Conservation (phyloP, 2,329 filamentous ascomycete genomes). For the Verticillium klebahnii region DNA sequence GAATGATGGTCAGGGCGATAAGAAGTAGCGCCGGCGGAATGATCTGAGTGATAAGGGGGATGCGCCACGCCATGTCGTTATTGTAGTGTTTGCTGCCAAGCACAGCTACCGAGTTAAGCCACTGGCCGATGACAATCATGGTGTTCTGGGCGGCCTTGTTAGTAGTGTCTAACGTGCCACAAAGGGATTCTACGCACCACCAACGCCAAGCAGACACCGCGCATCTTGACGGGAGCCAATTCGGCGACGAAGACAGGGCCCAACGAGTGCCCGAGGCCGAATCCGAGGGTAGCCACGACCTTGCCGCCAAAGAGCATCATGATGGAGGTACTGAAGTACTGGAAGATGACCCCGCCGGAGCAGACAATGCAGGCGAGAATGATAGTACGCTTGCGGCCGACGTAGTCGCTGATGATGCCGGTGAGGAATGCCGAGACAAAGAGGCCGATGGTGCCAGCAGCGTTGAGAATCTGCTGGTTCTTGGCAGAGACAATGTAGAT, state of each 20-base stretch:
- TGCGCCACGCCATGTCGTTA: slow-evolving; percentile 21
- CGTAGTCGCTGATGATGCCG: slow-evolving; percentile 19
- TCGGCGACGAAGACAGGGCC: slow-evolving; percentile 26
- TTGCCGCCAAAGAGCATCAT: slow-evolving; percentile 23
- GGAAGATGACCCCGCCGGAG: slow-evolving; percentile 18
- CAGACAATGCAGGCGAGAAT: slow-evolving; percentile 17
- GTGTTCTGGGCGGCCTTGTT: slow-evolving; percentile 16
- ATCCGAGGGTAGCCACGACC: slow-evolving; percentile 21
- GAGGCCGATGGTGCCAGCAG: slow-evolving; percentile 21
- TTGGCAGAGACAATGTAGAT: slow-evolving; percentile 16
- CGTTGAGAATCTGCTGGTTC: slow-evolving; percentile 24
- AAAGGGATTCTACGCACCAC: slow-evolving; percentile 13
- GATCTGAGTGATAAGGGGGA: slow-evolving; percentile 24
- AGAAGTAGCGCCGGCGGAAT: slow-evolving; percentile 19
- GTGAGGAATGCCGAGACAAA: slow-evolving; percentile 23
- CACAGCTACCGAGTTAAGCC: slow-evolving; percentile 20
- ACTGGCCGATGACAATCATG: slow-evolving; percentile 25
- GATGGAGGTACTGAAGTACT: slow-evolving; percentile 18
- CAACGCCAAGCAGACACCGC: slow-evolving; percentile 22
- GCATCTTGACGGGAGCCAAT: slow-evolving; percentile 23
- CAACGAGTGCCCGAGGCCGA: slow-evolving; percentile 24
- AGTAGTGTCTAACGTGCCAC: background rate
- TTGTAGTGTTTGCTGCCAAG: slow-evolving; percentile 14
- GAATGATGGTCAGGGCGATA: slow-evolving; percentile 15
- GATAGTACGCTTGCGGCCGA: slow-evolving; percentile 21